Percentiles rank a stretch among this genome's conserved stretches.
These are phyloP conservation scores for Roridomyces roridus DNA, from an alignment of 768 basidiomycete genomes.

Conservation along the genomic window DNA sequence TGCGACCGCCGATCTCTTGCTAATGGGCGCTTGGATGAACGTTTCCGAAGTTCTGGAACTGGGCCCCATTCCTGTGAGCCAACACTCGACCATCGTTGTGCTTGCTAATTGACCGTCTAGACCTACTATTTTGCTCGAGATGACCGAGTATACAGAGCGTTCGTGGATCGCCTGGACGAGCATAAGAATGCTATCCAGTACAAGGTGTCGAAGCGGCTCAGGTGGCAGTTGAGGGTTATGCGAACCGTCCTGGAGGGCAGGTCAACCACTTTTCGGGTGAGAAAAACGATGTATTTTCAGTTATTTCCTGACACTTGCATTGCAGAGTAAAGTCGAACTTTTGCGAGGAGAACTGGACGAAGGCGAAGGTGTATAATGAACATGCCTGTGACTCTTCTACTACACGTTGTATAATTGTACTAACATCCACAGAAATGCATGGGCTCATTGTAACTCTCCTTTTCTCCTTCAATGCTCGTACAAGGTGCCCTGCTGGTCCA, in stretches of 20 bases:
- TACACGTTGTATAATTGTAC: conserved; percentile 19
- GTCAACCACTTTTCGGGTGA: conserved; percentile 67
- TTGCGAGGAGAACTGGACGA: conserved; percentile 69
- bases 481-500: conserved; percentile 75
- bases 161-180: conserved; percentile 54
- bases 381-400: background rate
- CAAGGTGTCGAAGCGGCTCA: conserved; percentile 60
- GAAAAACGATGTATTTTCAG: conserved; percentile 28
- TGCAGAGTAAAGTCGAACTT: conserved; percentile 67
- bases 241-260: conserved; percentile 70
- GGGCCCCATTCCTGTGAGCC: conserved; percentile 74
- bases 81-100: background rate
- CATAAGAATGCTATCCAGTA: conserved; percentile 54
- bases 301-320: conserved; percentile 10
- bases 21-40: conserved; percentile 83
- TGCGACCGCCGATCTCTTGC: conserved; percentile 63
- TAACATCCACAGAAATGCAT: conserved; percentile 25
- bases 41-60: conserved; percentile 63
- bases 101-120: conserved; percentile 40
- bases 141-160: conserved; percentile 80
- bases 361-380: conserved; percentile 49
- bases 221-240: conserved; percentile 74
- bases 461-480: conserved; percentile 57
- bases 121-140: conserved; percentile 95
- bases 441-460: conserved; percentile 5